A percentile compares a stretch with the other conserved stretches of the same genome.
phyloP scores from a whole-genome alignment of 225 moss, liverwort and hornwort genomes.

The Asterella californica region DNA sequence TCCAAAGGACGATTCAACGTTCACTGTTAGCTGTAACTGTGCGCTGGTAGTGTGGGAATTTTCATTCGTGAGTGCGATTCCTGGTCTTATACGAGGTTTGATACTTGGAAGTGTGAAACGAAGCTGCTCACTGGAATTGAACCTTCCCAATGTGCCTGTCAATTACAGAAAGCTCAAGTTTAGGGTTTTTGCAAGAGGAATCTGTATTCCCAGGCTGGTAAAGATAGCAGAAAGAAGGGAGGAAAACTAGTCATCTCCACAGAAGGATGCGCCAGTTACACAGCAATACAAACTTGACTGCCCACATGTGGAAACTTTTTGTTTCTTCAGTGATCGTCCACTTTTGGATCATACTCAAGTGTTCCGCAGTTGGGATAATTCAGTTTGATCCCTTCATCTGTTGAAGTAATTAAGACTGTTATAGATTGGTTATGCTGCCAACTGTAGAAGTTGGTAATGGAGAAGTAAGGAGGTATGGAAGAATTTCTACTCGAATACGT shows the following conservation, averaged over 20 bases:
- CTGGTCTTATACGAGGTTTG: background rate
- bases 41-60: background rate
- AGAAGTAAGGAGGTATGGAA: too few species aligned
- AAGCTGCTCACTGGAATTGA: background rate
- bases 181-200: background rate
- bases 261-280: too few species aligned
- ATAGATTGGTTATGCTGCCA: too few species aligned
- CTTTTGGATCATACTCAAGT: too few species aligned
- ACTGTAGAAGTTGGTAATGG: too few species aligned
- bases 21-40: background rate
- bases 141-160: background rate
- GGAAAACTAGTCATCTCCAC: too few species aligned
- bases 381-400: too few species aligned
- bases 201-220: background rate
- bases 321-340: background rate
- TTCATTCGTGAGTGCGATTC: background rate
- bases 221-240: too few species aligned
- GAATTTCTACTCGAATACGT: too few species aligned
- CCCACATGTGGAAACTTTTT: background rate
- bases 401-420: too few species aligned
- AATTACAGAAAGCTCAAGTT: background rate
- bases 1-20: background rate
- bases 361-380: too few species aligned
- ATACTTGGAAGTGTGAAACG: background rate
- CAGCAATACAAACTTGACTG: too few species aligned